Base-by-base conservation (phyloP, 2,329 filamentous ascomycete species). In the Cytospora piceicola region DNA sequence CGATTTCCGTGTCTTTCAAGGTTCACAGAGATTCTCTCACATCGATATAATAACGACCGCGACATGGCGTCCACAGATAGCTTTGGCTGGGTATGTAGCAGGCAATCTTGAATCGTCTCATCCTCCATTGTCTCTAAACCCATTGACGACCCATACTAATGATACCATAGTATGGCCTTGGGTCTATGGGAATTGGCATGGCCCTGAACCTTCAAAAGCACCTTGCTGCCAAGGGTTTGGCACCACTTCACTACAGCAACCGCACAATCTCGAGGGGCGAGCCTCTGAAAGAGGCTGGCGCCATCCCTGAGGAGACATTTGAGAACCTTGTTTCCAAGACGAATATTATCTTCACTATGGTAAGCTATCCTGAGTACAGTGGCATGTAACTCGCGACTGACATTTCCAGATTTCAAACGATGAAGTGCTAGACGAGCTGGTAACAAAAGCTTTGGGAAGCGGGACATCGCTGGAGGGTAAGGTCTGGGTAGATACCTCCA, bases 161-260 rank as follows among this genome's bases (percentile, higher is more conserved):
- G 0, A 32, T 22, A 30, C 17, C 4, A 49, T 32, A 58, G 56
- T 58, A 49, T 51, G 82, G 82, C 5, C 77, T 84, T 0, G 82
- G 82, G 1, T 84, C 81, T 0, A 84, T 84, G 82, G 82, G 82
- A 2, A 72, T 77, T 0, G 73, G 72, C 2, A 85, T 85, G 82
- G 79, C 82, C 0, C 73, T 72, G 14, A 84, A 84, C 64, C 73
- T 84, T 0, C 82, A 84, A 53, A 78, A 74, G 29, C 72, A 83
- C 59, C 67, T 83, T 0, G 62, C 49, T 0, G 61, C 69, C 6
- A 68, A 62, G 8, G 58, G 59, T 2, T 54, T 69, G 0, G 68
- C 75, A 0, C 64, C 70, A 7, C 70, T 84, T 1, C 70, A 65
- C 1, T 84, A 80, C 64, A 78, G 73, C 65, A 83, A 83, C 62